Evolutionary conservation across 139 green algal genomes (phyloP), one percentile per base, ranked within the genome.

Genomic region (Mesotaenium endlicherianum): DNA sequence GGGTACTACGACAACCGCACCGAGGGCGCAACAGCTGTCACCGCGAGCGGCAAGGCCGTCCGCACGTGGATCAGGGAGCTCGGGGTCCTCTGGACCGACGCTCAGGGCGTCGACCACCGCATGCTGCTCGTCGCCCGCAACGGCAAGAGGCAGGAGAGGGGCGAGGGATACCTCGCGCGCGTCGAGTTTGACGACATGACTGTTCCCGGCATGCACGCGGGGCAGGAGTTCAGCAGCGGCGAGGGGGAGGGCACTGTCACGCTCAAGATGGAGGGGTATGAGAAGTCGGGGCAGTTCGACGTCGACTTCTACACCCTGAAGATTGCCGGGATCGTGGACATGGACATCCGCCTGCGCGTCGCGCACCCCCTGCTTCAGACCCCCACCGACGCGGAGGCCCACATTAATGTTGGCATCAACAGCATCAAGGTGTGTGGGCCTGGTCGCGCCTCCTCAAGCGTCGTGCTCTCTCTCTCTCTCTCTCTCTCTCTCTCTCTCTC

Each of bases 21-120:
- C 36, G 60, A 72, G 11, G 11, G 60, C 11, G 60, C 60, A 36
- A n/a, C 53, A 20, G 39, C 70, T 30, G 30, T 79, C 26, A n/a
- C 50, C 70, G 11, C 30, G 4, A n/a, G 17, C 17, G 26, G 41
- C 42, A 81, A 71, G 44, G 77, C n/a, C 6, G 5, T 84, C 16
- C 77, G 44, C 34, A 83, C 77, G 36, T 84, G 77, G 77, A 84
- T 84, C 31, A 44, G 31, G 68, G 77, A 77, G 41, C 11, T 84
- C 14, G 77, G 77, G 26, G 16, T 81, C 44, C 5, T 81, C 39
- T 81, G 74, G 74, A 71, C 41, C 16, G 47, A 36, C 31, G 30
- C 30, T 11, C 20, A 75, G 16, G 74, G 74, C 38, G 38, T 17
- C 2, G 20, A 34, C 16, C 74, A 81, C 58, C 34, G 17, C 20